Percentiles rank a stretch among this genome's conserved stretches.
phyloP scores from a whole-genome alignment of 768 basidiomycete genomes.

The Mycena capillaripes region DNA sequence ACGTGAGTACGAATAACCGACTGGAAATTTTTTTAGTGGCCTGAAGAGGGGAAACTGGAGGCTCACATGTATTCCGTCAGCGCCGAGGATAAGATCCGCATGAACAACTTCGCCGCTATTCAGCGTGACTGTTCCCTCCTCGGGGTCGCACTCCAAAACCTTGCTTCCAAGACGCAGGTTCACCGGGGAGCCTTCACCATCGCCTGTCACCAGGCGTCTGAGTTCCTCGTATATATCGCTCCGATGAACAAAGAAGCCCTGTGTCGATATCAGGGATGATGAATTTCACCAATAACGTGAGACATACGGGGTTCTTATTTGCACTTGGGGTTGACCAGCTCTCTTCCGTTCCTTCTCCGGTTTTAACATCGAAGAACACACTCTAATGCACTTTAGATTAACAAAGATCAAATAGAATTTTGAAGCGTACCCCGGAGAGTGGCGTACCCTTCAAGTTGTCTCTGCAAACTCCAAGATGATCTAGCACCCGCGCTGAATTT shows the following conservation, averaged over 20 bases:
- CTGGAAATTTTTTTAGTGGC: background rate
- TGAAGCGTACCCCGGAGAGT: background rate
- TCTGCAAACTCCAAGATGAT: constrained; percentile 5
- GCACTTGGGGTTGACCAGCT: background rate
- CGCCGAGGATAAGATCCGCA: background rate
- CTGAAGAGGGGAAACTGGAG: background rate
- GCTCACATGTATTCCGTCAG: background rate
- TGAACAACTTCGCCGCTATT: background rate
- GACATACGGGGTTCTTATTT: background rate
- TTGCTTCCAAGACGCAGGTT: background rate
- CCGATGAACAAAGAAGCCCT: background rate
- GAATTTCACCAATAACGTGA: background rate
- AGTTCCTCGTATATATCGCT: constrained; percentile 1
- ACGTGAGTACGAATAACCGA: constrained; percentile 1
- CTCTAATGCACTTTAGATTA: background rate
- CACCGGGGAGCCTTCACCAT: background rate
- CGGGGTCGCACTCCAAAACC: background rate
- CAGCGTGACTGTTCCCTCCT: background rate
- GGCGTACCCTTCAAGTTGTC: constrained; percentile 6
- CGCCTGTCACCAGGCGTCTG: background rate
- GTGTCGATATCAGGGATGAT: background rate
- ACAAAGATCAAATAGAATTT: background rate
- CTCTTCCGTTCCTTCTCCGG: background rate
- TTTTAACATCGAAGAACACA: background rate
- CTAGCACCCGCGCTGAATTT: constrained; percentile 19